These are phyloP conservation scores for Naganishia onofrii DNA, from an alignment of 768 basidiomycete genomes.

Conservation along the genomic window DNA sequence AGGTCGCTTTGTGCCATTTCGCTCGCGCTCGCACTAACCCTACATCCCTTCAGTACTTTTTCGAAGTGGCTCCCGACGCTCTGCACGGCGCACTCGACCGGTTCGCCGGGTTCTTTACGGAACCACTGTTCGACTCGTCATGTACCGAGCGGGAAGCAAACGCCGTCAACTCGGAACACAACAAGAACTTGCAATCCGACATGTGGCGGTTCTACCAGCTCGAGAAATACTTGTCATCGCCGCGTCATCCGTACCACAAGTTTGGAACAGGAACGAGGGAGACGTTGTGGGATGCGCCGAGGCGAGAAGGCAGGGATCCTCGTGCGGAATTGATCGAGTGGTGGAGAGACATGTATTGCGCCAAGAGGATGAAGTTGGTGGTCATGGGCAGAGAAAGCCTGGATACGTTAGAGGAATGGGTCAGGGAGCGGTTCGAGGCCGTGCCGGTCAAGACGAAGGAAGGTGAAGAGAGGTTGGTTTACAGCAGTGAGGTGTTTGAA, in stretches of 20 bases:
- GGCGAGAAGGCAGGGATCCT: constrained; percentile 50
- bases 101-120: constrained; percentile 73
- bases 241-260: constrained; percentile 81
- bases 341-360: constrained; percentile 54
- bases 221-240: constrained; percentile 77
- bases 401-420: constrained; percentile 48
- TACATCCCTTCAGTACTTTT: constrained; percentile 61
- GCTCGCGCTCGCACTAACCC: constrained; percentile 63
- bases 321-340: constrained; percentile 54
- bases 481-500: constrained; percentile 41
- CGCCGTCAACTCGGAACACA: constrained; percentile 79
- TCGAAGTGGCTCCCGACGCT: constrained; percentile 63
- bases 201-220: constrained; percentile 88
- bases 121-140: constrained; percentile 69
- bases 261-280: constrained; percentile 77
- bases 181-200: constrained; percentile 74
- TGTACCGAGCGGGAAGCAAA: constrained; percentile 67
- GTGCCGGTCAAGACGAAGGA: constrained; percentile 45
- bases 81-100: constrained; percentile 51
- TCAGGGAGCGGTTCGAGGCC: constrained; percentile 45
- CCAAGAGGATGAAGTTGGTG: constrained; percentile 61
- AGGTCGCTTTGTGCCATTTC: constrained; percentile 60
- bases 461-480: constrained; percentile 36
- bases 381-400: constrained; percentile 53
- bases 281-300: constrained; percentile 54